Evolutionary conservation across 2,329 filamentous ascomycete genomes (phyloP).

Genomic region (Botrytis squamosa): DNA sequence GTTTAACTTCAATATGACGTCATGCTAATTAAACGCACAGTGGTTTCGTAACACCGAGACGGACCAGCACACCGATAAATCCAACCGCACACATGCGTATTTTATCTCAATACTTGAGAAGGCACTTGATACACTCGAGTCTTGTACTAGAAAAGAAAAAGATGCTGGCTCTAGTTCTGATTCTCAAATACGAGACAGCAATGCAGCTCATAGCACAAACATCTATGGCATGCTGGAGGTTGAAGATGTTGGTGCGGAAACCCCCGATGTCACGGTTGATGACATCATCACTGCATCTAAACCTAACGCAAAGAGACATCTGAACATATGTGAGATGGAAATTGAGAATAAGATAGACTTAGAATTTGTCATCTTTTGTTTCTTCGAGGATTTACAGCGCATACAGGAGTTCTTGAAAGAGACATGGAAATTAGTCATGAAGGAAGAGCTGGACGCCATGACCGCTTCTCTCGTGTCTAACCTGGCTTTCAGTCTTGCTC

Average conservation of each 20-base stretch:
- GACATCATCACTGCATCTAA: neutral
- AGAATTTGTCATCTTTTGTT: neutral
- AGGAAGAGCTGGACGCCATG: neutral
- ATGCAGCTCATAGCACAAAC: neutral
- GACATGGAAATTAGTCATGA: neutral
- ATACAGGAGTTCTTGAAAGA: neutral
- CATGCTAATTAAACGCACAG: neutral
- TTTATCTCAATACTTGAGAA: neutral
- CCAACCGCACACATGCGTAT: neutral
- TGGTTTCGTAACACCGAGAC: neutral
- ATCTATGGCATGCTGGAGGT: neutral
- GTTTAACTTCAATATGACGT: neutral
- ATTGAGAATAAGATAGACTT: neutral
- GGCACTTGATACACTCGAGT: neutral
- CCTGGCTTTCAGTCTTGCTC: neutral
- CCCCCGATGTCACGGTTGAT: neutral
- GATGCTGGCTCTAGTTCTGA: neutral
- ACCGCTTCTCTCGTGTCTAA: neutral
- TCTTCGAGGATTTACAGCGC: neutral
- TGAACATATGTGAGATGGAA: neutral
- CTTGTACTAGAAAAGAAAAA: neutral
- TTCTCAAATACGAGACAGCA: no score
- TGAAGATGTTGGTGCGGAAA: neutral
- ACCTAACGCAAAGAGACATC: neutral
- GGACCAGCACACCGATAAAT: neutral